Evolutionary conservation across 1,284 basidiomycete species (phyloP), one percentile per base, ranked within the genome.

Genomic region (Singerocomus inundabilis): DNA sequence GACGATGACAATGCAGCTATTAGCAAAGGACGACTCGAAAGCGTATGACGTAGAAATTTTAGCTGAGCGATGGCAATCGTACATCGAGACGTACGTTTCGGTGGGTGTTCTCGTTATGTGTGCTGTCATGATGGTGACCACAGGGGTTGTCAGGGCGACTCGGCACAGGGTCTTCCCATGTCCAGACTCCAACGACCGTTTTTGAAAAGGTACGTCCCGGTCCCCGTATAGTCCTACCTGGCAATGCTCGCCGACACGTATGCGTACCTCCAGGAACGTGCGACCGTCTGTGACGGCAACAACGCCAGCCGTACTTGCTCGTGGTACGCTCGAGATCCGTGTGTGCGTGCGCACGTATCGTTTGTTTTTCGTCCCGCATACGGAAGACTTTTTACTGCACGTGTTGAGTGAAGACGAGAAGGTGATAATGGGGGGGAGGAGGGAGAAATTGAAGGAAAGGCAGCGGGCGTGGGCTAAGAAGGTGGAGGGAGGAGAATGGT

Each of bases 21-120:
- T 98, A 41, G 90, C 89, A 16, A 92, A 91, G 64, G 93, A 96
- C 57, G 95, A 98, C 64, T 79, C 87, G 3, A 89, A 84, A 43
- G 80, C 89, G 33, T 92, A 97, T 59, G 92, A 96, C 61, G 84
- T 88, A 0, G 90, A 90, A 66, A 88, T 85, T 15, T 72, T 86
- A 48, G 88, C 88, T 36, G 86, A 89, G 38, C 79, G 89, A 44
- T 95, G 93, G 93, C 85, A 92, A 57, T 78, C 86, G 4, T 98
- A 98, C 71, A 85, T 98, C 52, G 89, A 93, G 48, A 88, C 88
- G 9, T 98, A 85, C 70, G 86, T 89, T 39, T 80, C 90, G 59
- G 90, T 92, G 57, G 46, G 85, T 72, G 28, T 58, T 32, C 25
- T 25, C 26, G 4, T 49, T 12, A 44, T 5, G 5, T 25, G n/a